Evolutionary conservation across 2,329 filamentous ascomycete genomes (phyloP), one percentile per base, ranked within the genome.

Genomic region (Berkeleyomyces basicola): DNA sequence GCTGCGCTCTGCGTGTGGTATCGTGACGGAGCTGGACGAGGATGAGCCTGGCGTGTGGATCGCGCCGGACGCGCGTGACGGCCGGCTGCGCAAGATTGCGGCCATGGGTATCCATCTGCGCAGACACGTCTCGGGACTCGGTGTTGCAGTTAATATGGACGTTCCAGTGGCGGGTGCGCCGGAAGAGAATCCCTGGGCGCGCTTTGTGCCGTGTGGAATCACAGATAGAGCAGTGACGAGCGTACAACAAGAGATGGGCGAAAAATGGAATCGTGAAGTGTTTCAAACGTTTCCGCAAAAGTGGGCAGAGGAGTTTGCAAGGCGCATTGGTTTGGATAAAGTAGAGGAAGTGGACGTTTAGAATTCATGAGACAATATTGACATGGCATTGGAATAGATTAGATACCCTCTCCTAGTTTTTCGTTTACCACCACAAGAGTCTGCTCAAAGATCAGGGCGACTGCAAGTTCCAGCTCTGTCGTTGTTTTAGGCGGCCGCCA

Each of bases 31-130:
- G 58, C 62, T 80, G 78, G 72, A 83, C 79, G 55, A 89, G 81
- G 82, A 84, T 61, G 84, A 96, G 71, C 90, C 91, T 2, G 92
- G 92, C 0, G 89, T 96, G 14, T 96, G 91, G 91, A 78, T 85
- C 66, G 59, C 31, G 31, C 47, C 44, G 6, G 40, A 58, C 42
- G 58, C 14, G 55, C 71, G 58, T 66, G 64, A 68, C 68, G 7
- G 65, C 68, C 14, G 67, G 68, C 66, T 63, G 65, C 67, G 79
- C 68, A 99, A 97, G 77, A 90, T 99, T 67, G 89, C 90, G 0
- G 90, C 91, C 0, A 76, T 97, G 49, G 93, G 93, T 0, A 89
- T 99, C n/a, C 91, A 97, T 74, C 80, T 96, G 66, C 78, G 90
- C 11, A 78, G 92, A 55, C 85, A 95, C 72, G 80, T 97, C 44